A percentile compares a stretch with the other conserved stretches of the same genome.
Conservation (phyloP, 768 basidiomycete species). For the Leucosporidium scottii region DNA sequence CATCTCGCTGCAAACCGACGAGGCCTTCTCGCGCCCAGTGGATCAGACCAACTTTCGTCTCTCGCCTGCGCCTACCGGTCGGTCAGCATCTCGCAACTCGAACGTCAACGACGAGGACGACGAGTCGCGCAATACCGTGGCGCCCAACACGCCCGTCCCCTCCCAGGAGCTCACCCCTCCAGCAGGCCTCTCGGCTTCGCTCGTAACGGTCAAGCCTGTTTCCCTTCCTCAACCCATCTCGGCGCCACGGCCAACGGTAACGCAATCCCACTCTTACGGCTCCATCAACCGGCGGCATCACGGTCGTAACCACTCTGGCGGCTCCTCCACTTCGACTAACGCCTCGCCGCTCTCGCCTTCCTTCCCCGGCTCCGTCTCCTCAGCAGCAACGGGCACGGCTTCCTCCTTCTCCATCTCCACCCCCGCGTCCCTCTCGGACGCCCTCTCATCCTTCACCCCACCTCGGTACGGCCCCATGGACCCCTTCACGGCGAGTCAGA, state of each 20-base stretch:
- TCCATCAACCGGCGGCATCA: too few species aligned
- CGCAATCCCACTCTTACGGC: too few species aligned
- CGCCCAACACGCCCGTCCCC: not conserved
- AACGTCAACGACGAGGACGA: not conserved
- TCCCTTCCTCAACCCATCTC: not conserved
- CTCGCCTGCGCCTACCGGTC: constrained; percentile 4
- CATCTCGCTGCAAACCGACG: constrained; percentile 30
- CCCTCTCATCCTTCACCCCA: constrained; percentile 5
- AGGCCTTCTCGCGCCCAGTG: constrained; percentile 19
- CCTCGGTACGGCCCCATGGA: not conserved
- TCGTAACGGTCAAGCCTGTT: constrained; percentile 12
- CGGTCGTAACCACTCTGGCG: constrained; percentile 15
- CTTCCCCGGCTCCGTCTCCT: constrained; percentile 27
- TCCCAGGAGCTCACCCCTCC: not conserved
- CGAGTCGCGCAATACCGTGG: not conserved
- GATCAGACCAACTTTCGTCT: constrained; percentile 2
- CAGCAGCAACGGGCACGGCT: constrained; percentile 1
- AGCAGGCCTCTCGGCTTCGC: not conserved
- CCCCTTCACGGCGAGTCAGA: not conserved
- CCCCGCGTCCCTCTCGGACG: constrained; percentile 14
- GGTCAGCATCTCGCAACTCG: not conserved
- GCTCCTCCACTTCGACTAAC: constrained; percentile 15
- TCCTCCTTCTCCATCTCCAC: constrained; percentile 8
- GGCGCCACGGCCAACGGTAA: too few species aligned
- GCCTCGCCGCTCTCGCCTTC: constrained; percentile 23